Evolutionary conservation across 352 stramenopile species (phyloP).

Genomic region (Globisporangium megalacanthum): DNA sequence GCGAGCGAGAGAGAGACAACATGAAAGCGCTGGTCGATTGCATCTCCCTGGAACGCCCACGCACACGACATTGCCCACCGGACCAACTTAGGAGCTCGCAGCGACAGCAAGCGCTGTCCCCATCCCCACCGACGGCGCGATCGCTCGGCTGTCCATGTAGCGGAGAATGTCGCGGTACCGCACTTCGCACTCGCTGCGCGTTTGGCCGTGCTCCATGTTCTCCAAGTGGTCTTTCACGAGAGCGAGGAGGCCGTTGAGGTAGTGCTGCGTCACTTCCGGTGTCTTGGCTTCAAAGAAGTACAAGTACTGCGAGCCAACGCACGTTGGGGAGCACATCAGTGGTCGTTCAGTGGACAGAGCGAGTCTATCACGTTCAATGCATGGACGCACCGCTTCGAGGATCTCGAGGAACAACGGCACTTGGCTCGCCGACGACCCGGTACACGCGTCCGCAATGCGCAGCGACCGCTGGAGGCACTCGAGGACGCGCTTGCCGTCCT

Average conservation of each 20-base stretch:
- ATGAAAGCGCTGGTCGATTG: too few relatives aligned
- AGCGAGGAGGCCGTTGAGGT: slow-evolving; percentile 71
- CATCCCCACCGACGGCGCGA: slow-evolving; percentile 8
- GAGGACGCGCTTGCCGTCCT: slow-evolving; percentile 91
- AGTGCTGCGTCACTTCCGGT: slow-evolving; percentile 62
- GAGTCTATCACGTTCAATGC: not conserved
- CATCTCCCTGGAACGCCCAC: too few relatives aligned
- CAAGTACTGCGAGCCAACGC: slow-evolving; percentile 52
- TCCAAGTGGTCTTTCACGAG: slow-evolving; percentile 93
- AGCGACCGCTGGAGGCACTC: slow-evolving; percentile 96
- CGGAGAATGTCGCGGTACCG: slow-evolving; percentile 83
- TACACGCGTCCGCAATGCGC: slow-evolving; percentile 92
- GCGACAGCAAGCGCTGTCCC: not conserved
- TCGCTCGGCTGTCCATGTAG: slow-evolving; percentile 54
- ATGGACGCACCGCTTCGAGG: slow-evolving; percentile 72
- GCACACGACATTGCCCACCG: too few relatives aligned
- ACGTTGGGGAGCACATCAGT: not conserved
- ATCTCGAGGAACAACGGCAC: slow-evolving; percentile 96
- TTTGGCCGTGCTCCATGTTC: slow-evolving; percentile 77
- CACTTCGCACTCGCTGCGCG: slow-evolving; percentile 67
- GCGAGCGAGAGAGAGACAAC: not conserved
- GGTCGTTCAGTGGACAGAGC: not conserved
- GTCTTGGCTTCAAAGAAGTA: slow-evolving; percentile 92
- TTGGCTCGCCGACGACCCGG: slow-evolving; percentile 68
- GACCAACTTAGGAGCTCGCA: too few relatives aligned